Evolutionary conservation across 2,329 filamentous ascomycete genomes (phyloP).

Genomic region (Fusarium camptoceras): DNA sequence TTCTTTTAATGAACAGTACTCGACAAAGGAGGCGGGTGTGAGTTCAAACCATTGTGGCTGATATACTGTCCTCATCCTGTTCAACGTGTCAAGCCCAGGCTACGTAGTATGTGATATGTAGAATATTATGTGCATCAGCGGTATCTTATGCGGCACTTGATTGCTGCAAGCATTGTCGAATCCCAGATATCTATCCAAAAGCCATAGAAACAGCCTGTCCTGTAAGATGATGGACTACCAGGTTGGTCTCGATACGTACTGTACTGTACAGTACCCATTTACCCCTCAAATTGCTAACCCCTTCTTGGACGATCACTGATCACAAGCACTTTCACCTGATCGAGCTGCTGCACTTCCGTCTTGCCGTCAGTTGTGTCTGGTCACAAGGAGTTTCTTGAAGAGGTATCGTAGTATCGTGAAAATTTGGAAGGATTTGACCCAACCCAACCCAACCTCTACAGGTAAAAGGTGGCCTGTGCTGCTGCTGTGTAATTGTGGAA

Average conservation of each 20-base stretch:
- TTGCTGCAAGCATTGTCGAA: slow-evolving; percentile 21
- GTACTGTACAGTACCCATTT: slow-evolving; percentile 2
- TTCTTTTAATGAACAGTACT: slow-evolving; percentile 40
- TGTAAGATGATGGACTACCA: slow-evolving; percentile 3
- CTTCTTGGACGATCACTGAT: slow-evolving; percentile 28
- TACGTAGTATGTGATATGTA: neutral
- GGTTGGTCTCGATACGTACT: slow-evolving; percentile 10
- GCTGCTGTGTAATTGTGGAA: slow-evolving; percentile 10
- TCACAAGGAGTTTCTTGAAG: slow-evolving; percentile 12
- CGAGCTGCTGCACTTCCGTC: slow-evolving; percentile 2
- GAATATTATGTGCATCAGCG: neutral
- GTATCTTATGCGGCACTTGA: slow-evolving; percentile 24
- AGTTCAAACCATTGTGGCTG: slow-evolving; percentile 1
- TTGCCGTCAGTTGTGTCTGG: slow-evolving; percentile 6
- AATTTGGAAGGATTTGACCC: neutral
- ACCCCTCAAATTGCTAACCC: slow-evolving; percentile 41
- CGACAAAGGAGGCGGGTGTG: slow-evolving; percentile 29
- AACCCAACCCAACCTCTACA: neutral
- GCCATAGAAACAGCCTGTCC: neutral
- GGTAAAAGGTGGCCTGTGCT: slow-evolving; percentile 7
- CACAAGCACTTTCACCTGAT: slow-evolving; percentile 43
- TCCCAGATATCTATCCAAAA: slow-evolving; percentile 2
- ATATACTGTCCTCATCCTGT: neutral
- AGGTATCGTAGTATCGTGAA: slow-evolving; percentile 14
- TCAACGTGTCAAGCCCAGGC: neutral